Evolutionary conservation across 805 yeast genomes (phyloP).

Genomic region (Yamadazyma ubonensis): DNA sequence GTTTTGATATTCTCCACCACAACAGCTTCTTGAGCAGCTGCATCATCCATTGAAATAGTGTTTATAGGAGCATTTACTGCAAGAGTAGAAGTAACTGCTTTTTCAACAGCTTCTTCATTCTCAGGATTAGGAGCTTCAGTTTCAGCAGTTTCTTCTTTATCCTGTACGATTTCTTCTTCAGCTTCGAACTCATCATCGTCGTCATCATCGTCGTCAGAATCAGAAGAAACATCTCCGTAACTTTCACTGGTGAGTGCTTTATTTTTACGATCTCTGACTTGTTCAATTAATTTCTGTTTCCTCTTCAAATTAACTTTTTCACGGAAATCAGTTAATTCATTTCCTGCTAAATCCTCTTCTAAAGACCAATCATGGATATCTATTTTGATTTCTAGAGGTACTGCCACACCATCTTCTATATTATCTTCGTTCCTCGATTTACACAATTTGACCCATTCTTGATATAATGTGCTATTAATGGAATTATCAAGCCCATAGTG

Average conservation of each 20-base stretch:
- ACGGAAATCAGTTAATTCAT: conserved; percentile 50
- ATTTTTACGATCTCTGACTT: conserved; percentile 41
- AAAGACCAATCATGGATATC: conserved; percentile 39
- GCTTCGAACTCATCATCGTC: conserved; percentile 30
- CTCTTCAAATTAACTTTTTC: conserved; percentile 47
- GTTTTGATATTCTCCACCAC: conserved; percentile 38
- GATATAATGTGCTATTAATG: conserved; percentile 49
- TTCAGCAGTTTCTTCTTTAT: conserved; percentile 19
- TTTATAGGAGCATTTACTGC: conserved; percentile 6
- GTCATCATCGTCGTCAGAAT: conserved; percentile 34
- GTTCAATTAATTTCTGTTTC: conserved; percentile 39
- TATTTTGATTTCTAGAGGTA: conserved; percentile 48
- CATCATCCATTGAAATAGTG: conserved; percentile 24
- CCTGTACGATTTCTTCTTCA: conserved; percentile 19
- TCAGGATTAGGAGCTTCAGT: conserved; percentile 12
- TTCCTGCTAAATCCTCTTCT: conserved; percentile 51
- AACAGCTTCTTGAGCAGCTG: conserved; percentile 41
- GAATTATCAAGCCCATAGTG: conserved; percentile 39
- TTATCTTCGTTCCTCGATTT: conserved; percentile 30
- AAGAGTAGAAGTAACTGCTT: conserved; percentile 3
- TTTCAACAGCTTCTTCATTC: conserved; percentile 4
- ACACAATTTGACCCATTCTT: conserved; percentile 52
- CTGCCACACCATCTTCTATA: conserved; percentile 61
- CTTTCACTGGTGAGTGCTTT: conserved; percentile 38
- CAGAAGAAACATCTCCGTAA: conserved; percentile 32